Percentiles rank a stretch among this genome's conserved stretches.
Evolutionary conservation across 1,284 basidiomycete species (phyloP).

Genomic region (Sporisorium scitamineum): DNA sequence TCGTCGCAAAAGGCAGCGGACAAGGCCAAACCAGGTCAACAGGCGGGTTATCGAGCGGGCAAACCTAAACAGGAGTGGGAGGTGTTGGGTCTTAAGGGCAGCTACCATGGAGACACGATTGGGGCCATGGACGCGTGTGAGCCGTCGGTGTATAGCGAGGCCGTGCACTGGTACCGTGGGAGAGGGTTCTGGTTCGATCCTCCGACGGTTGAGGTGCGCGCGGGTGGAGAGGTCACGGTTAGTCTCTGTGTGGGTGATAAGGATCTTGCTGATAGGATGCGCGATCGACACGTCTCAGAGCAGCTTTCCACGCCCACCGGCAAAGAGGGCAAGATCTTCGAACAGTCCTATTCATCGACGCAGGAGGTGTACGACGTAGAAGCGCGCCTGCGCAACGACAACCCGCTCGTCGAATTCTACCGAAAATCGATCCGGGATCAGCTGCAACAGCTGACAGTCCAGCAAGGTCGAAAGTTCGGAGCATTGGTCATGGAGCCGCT

Average conservation of each 20-base stretch:
- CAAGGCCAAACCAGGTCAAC: slow-evolving; percentile 30
- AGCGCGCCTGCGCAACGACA: slow-evolving; percentile 73
- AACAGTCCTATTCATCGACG: slow-evolving; percentile 71
- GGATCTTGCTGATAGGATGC: slow-evolving; percentile 20
- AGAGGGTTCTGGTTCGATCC: slow-evolving; percentile 94
- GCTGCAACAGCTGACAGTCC: slow-evolving; percentile 73
- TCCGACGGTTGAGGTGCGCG: slow-evolving; percentile 78
- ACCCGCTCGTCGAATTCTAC: slow-evolving; percentile 77
- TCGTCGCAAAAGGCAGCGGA: slow-evolving; percentile 32
- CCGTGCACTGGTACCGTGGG: slow-evolving; percentile 93
- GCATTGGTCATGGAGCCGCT: slow-evolving; percentile 91
- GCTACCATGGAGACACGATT: slow-evolving; percentile 98
- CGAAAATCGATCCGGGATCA: slow-evolving; percentile 75
- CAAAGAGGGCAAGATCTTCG: slow-evolving; percentile 11
- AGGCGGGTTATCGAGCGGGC: slow-evolving; percentile 50
- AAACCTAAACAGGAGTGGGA: slow-evolving; percentile 73
- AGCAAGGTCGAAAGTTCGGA: slow-evolving; percentile 71
- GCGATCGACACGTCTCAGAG: slow-evolving; percentile 6
- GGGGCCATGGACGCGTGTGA: slow-evolving; percentile 97
- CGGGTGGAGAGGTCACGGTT: slow-evolving; percentile 43
- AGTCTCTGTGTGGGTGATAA: slow-evolving; percentile 11
- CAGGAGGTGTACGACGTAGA: slow-evolving; percentile 80
- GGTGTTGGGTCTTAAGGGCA: slow-evolving; percentile 87
- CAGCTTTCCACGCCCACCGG: neutral
- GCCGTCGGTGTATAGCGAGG: slow-evolving; percentile 81